Conservation (phyloP, 768 basidiomycete genomes). For the Agrocybe praecox region DNA sequence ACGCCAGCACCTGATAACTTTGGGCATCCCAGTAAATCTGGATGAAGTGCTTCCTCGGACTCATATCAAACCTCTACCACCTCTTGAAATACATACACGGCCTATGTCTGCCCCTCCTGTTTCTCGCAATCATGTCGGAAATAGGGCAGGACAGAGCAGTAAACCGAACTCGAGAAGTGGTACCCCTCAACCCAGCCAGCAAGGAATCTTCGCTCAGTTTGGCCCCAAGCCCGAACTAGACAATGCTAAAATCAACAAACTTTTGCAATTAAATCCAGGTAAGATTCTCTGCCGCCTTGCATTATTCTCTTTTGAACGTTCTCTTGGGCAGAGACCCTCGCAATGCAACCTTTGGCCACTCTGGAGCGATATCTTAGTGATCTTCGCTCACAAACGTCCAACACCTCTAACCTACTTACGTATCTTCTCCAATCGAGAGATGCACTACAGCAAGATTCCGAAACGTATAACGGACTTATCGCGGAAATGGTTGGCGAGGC, state of each 20-base stretch:
- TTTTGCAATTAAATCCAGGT: conserved; percentile 51
- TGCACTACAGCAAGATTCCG: conserved; percentile 81
- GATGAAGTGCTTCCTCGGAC: conserved; percentile 85
- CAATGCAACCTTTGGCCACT: conserved; percentile 66
- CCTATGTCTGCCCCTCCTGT: conserved; percentile 82
- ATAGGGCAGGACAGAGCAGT: conserved; percentile 31
- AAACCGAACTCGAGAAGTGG: conserved; percentile 55
- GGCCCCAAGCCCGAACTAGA: conserved; percentile 82
- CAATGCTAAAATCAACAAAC: conserved; percentile 58
- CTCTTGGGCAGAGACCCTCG: conserved; percentile 58
- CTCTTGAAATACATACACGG: conserved; percentile 81
- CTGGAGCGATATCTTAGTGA: conserved; percentile 72
- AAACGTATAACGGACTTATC: conserved; percentile 89
- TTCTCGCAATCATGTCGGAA: conserved; percentile 43
- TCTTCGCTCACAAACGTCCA: conserved; percentile 70
- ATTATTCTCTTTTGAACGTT: background rate
- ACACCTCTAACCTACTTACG: conserved; percentile 75
- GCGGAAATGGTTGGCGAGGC: conserved; percentile 93
- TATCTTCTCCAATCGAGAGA: conserved; percentile 83
- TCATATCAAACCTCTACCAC: conserved; percentile 68
- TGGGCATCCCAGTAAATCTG: conserved; percentile 93
- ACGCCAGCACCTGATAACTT: conserved; percentile 85
- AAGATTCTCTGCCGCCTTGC: background rate
- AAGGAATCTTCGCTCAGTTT: conserved; percentile 45
- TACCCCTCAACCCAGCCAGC: conserved; percentile 44